Evolutionary conservation across 2,329 filamentous ascomycete species (phyloP).

Genomic region (Microsporum ferrugineum): DNA sequence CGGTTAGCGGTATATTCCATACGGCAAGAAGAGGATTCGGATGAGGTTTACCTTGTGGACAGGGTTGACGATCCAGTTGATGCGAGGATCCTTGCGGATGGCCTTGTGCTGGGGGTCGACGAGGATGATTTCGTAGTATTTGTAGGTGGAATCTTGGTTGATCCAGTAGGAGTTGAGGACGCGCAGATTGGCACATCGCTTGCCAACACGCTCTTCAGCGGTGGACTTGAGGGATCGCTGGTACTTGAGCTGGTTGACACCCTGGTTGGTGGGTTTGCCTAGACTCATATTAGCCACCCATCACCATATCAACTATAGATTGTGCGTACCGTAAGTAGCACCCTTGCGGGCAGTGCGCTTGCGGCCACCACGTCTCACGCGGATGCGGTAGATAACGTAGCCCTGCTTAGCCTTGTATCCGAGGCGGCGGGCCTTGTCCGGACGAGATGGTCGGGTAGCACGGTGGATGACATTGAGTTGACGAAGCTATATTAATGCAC

Average conservation of each 20-base stretch:
- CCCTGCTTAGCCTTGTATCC: constrained; percentile 99
- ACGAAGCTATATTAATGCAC: constrained; percentile 99
- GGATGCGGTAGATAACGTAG: constrained; percentile 99
- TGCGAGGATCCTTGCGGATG: constrained; percentile 95
- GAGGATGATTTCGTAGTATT: constrained; percentile 99
- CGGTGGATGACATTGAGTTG: constrained; percentile 99
- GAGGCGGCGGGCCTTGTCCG: constrained; percentile 99
- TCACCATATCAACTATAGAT: neutral
- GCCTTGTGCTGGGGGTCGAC: constrained; percentile 99
- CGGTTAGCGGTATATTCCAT: constrained; percentile 5
- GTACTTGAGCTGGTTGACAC: constrained; percentile 99
- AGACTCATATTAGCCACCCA: constrained; percentile 10
- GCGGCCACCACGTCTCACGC: constrained; percentile 96
- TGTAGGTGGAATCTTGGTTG: constrained; percentile 99
- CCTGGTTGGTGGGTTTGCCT: constrained; percentile 99
- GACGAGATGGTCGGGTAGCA: constrained; percentile 92
- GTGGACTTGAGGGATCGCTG: constrained; percentile 96
- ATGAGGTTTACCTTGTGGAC: constrained; percentile 67
- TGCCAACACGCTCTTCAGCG: constrained; percentile 98
- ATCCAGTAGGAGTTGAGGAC: constrained; percentile 99
- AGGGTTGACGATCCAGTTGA: constrained; percentile 99
- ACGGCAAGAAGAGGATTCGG: neutral
- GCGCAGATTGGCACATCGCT: constrained; percentile 96
- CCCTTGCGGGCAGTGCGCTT: constrained; percentile 95
- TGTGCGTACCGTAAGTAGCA: constrained; percentile 83